Evolutionary conservation across 345 rosid genomes (phyloP), one percentile per base, ranked within the genome.

Genomic region (Populus euphratica): DNA sequence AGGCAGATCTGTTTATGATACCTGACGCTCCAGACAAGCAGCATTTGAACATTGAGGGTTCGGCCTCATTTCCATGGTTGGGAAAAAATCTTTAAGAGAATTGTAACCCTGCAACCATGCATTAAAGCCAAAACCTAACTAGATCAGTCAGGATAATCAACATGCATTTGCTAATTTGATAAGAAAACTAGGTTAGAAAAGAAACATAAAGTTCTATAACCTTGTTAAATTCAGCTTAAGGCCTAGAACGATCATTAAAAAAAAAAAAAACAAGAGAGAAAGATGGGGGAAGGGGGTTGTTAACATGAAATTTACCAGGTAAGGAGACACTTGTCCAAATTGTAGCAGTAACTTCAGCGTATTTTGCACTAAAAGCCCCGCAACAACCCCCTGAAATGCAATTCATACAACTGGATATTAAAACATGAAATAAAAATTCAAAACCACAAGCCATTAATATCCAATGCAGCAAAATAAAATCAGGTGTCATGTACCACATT

Each of bases 11-110:
- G n/a, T 41, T 59, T 79, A 13, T 74, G 73, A 80, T 87, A 90
- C 99, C 97, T 96, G 99, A 27, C 96, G 90, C 82, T 93, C 91
- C 75, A 96, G 82, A 86, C 99, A 93, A 73, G 92, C 93, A 70
- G 82, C 88, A 85, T 96, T 96, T 39, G 94, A 85, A 88, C 98
- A 96, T 76, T 93, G 98, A 39, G 98, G 96, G 81, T 93, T 93
- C 73, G 98, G 98, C 87, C 87, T 93, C 98, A 92, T 91, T 85
- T 90, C 89, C 98, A 96, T 91, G 73, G 98, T 90, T 78, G 98
- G 99, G 84, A 96, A 96, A 83, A 59, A 96, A 83, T 93, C 98
- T 82, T 93, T 96, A 23, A 96, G 96, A 74, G 99, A 92, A 84
- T 90, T 96, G 79, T 93, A 96, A 59, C 98, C 99, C 99, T 92